A percentile compares a stretch with the other conserved stretches of the same genome.
phyloP scores from a whole-genome alignment of 163 green algal species.

The Botryococcus braunii region DNA sequence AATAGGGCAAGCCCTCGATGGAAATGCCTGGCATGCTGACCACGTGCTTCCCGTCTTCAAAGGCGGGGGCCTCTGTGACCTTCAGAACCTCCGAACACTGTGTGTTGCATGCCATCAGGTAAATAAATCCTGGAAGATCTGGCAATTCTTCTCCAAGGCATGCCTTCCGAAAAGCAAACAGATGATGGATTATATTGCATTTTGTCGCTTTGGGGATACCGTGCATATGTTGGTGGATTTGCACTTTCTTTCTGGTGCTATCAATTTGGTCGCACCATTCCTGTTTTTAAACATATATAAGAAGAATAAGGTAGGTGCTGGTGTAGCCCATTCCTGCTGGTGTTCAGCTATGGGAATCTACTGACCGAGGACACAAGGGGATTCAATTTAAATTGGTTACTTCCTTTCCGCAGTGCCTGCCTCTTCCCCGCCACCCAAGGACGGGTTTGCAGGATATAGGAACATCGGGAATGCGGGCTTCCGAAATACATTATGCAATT shows the following conservation, averaged over 20 bases:
- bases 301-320: no score
- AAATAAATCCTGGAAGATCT: no score
- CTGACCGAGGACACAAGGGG: no score
- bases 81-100: constrained; percentile 92
- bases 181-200: not conserved
- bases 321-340: no score
- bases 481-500: not conserved
- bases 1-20: constrained; percentile 28
- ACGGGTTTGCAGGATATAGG: not conserved
- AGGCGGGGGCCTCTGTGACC: constrained; percentile 77
- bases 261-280: not conserved
- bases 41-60: constrained; percentile 82
- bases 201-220: not conserved
- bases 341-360: no score
- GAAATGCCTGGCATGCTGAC: constrained; percentile 71
- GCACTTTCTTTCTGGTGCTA: not conserved
- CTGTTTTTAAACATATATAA: no score
- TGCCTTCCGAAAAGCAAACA: not conserved
- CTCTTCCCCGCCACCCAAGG: not conserved
- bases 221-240: not conserved
- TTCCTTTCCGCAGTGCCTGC: no score
- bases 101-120: constrained; percentile 80
- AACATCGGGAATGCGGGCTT: not conserved
- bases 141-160: not conserved
- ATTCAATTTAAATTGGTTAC: no score